These are phyloP conservation scores for Lathyrus tuberosus DNA, from an alignment of 306 rosid genomes.

Conservation along the genomic window DNA sequence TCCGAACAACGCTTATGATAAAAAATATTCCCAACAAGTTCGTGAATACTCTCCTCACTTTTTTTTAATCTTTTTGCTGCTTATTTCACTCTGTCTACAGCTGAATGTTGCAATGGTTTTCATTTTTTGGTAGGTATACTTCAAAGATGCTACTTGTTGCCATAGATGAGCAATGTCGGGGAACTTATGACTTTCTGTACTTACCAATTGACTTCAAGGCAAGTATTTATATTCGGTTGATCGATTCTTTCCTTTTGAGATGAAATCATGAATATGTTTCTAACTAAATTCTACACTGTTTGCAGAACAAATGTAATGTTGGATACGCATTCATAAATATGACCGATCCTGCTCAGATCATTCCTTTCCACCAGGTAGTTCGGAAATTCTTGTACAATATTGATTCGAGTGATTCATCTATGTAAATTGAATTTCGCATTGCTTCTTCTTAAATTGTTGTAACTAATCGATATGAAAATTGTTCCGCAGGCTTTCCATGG, in stretches of 20 bases:
- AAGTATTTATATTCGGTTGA: conserved; percentile 42
- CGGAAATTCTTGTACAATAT: conserved; percentile 6
- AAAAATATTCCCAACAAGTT: conserved; percentile 91
- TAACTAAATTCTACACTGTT: conserved; percentile 31
- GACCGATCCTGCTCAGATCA: conserved; percentile 72
- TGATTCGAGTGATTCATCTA: conserved; percentile 27
- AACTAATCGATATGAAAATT: conserved; percentile 26
- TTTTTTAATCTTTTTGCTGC: conserved; percentile 17
- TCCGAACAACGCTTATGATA: conserved; percentile 79
- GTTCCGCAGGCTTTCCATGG: conserved; percentile 78
- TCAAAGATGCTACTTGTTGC: conserved; percentile 90
- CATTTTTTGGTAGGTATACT: conserved; percentile 63
- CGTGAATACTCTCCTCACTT: conserved; percentile 28
- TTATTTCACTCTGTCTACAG: conserved; percentile 18
- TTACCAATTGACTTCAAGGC: conserved; percentile 89
- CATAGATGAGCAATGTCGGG: conserved; percentile 78
- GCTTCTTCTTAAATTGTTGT: conserved; percentile 24
- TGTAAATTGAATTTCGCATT: conserved; percentile 11
- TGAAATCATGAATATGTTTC: conserved; percentile 33
- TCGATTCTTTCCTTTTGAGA: conserved; percentile 32
- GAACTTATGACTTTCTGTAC: conserved; percentile 86
- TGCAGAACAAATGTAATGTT: conserved; percentile 92
- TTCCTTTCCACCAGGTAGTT: conserved; percentile 77
- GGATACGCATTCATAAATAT: conserved; percentile 93
- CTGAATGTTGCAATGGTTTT: background rate